These are phyloP conservation scores for Priceomyces medius DNA, from an alignment of 805 yeast genomes.

Conservation along the genomic window DNA sequence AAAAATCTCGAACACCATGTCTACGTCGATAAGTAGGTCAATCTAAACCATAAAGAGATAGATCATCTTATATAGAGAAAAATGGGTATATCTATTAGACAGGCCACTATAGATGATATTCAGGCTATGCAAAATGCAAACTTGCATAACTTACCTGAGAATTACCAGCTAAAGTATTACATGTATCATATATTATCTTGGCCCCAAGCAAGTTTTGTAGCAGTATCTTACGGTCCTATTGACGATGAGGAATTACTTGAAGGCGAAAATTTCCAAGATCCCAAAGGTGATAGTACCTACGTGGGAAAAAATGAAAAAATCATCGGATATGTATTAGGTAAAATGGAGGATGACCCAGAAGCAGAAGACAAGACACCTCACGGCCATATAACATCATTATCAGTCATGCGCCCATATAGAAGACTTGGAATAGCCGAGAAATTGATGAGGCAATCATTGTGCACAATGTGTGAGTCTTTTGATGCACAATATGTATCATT, in stretches of 20 bases:
- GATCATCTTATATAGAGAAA: background rate
- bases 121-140: conserved; percentile 97
- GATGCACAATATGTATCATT: conserved; percentile 80
- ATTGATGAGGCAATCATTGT: conserved; percentile 80
- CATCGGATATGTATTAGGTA: conserved; percentile 94
- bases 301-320: conserved; percentile 69
- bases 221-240: conserved; percentile 63
- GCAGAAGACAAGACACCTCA: conserved; percentile 72
- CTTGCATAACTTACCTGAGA: conserved; percentile 88
- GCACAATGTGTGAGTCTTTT: conserved; percentile 78
- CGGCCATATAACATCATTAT: conserved; percentile 91
- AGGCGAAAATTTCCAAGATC: conserved; percentile 27
- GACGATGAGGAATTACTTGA: conserved; percentile 31
- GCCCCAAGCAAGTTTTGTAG: conserved; percentile 98
- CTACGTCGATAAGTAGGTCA: background rate
- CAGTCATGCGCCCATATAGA: conserved; percentile 94
- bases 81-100: conserved; percentile 86
- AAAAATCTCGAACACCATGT: background rate
- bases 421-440: conserved; percentile 93
- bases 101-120: conserved; percentile 80
- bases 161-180: conserved; percentile 88
- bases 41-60: background rate
- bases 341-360: conserved; percentile 93
- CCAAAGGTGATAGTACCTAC: conserved; percentile 65
- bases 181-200: conserved; percentile 91